Evolutionary conservation across 2,329 filamentous ascomycete species (phyloP).

Genomic region (Polychaeton citri): DNA sequence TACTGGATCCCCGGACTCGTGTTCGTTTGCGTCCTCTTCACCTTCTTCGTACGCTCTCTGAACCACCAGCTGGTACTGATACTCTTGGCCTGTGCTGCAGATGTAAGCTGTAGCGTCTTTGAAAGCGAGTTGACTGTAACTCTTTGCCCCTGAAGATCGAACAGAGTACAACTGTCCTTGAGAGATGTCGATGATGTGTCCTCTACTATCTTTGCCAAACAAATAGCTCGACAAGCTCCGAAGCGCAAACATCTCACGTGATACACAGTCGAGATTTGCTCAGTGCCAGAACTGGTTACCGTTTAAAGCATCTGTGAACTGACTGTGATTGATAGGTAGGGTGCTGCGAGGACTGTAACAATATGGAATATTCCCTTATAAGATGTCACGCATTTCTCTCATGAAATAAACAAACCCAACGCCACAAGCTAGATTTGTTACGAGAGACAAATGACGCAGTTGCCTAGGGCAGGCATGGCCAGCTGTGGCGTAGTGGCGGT

Average conservation of each 20-base stretch:
- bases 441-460: too few species aligned
- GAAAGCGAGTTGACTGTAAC: conserved; percentile 94
- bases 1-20: conserved; percentile 72
- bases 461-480: too few species aligned
- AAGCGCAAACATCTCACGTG: conserved; percentile 19
- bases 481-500: too few species aligned
- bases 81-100: conserved; percentile 84
- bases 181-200: conserved; percentile 84
- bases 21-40: conserved; percentile 79
- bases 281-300: too few species aligned
- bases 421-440: too few species aligned
- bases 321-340: too few species aligned
- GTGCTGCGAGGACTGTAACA: too few species aligned
- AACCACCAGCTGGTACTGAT: conserved; percentile 92
- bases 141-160: conserved; percentile 85
- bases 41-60: conserved; percentile 96
- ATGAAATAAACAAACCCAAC: too few species aligned
- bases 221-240: conserved; percentile 54
- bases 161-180: conserved; percentile 97
- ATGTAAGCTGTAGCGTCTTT: conserved; percentile 91
- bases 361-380: too few species aligned
- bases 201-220: conserved; percentile 78
- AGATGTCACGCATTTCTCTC: too few species aligned
- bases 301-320: too few species aligned
- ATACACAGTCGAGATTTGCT: too few species aligned